phyloP scores from a whole-genome alignment of 2,329 filamentous ascomycete genomes.

The Xylariales sp. region DNA sequence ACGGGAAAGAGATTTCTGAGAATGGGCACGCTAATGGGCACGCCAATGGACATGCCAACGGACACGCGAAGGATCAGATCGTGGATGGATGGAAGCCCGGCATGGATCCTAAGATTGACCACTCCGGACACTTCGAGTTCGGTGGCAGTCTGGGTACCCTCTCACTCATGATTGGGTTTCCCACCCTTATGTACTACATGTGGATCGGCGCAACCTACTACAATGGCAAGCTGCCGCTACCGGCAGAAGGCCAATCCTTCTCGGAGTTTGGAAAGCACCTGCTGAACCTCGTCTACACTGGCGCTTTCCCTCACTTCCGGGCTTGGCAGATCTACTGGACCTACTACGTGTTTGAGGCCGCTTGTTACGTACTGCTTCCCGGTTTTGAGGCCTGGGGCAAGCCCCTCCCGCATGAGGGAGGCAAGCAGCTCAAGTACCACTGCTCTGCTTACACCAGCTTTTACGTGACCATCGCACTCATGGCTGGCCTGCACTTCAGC shows the following conservation, averaged over 20 bases:
- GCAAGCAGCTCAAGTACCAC: slow-evolving; percentile 88
- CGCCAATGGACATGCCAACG: slow-evolving; percentile 24
- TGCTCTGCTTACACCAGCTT: slow-evolving; percentile 87
- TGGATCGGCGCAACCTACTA: slow-evolving; percentile 96
- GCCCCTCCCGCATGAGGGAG: slow-evolving; percentile 74
- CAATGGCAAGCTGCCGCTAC: slow-evolving; percentile 73
- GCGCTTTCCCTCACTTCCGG: slow-evolving; percentile 75
- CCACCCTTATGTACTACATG: slow-evolving; percentile 98
- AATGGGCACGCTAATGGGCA: slow-evolving; percentile 23
- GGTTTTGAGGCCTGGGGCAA: slow-evolving; percentile 87
- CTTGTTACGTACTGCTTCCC: slow-evolving; percentile 80
- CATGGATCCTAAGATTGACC: slow-evolving; percentile 58
- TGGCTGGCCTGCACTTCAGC: slow-evolving; percentile 70
- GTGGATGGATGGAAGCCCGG: slow-evolving; percentile 57
- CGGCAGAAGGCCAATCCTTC: slow-evolving; percentile 60
- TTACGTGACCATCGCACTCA: slow-evolving; percentile 76
- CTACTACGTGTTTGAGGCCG: slow-evolving; percentile 81
- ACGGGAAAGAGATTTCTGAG: slow-evolving; percentile 15
- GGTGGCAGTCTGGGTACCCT: slow-evolving; percentile 78
- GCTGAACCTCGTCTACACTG: slow-evolving; percentile 68
- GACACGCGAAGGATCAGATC: slow-evolving; percentile 23
- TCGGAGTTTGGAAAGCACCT: slow-evolving; percentile 70
- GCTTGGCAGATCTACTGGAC: slow-evolving; percentile 95
- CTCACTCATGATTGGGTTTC: slow-evolving; percentile 88
- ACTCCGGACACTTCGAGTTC: slow-evolving; percentile 71